These are phyloP conservation scores for Moniliophthora roreri DNA, from an alignment of 1,284 basidiomycete genomes.

Conservation along the genomic window DNA sequence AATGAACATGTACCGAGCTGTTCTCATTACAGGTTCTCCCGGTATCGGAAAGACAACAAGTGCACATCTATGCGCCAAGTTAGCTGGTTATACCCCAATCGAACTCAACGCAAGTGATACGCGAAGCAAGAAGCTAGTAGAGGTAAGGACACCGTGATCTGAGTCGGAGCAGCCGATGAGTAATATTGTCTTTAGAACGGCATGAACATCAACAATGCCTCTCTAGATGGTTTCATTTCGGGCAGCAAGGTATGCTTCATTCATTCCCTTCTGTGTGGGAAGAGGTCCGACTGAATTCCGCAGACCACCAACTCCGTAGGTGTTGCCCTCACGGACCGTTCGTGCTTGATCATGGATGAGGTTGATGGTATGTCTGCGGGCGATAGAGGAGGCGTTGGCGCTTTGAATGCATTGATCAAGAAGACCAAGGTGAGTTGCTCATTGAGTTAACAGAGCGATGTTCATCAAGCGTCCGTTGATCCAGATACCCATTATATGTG, in stretches of 20 bases:
- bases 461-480: constrained; percentile 3
- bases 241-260: constrained; percentile 52
- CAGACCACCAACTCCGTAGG: constrained; percentile 69
- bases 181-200: constrained; percentile 53
- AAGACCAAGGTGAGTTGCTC: constrained; percentile 83
- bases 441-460: too few species aligned
- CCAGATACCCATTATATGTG: constrained; percentile 95
- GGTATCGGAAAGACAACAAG: constrained; percentile 98
- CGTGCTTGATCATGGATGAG: constrained; percentile 98
- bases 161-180: not conserved
- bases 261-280: constrained; percentile 2
- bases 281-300: not conserved
- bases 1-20: constrained; percentile 84
- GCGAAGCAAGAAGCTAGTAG: constrained; percentile 94
- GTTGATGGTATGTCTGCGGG: constrained; percentile 99
- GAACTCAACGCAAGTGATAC: constrained; percentile 97
- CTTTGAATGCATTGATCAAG: constrained; percentile 89
- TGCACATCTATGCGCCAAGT: constrained; percentile 88
- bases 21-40: constrained; percentile 91
- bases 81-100: constrained; percentile 89
- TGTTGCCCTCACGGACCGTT: constrained; percentile 73
- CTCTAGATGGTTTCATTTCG: constrained; percentile 85
- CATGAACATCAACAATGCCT: constrained; percentile 86
- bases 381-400: constrained; percentile 94
- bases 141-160: constrained; percentile 46